Percentiles rank a stretch among this genome's conserved stretches.
phyloP scores from a whole-genome alignment of 495 filamentous ascomycete species.

The Peziza echinospora region DNA sequence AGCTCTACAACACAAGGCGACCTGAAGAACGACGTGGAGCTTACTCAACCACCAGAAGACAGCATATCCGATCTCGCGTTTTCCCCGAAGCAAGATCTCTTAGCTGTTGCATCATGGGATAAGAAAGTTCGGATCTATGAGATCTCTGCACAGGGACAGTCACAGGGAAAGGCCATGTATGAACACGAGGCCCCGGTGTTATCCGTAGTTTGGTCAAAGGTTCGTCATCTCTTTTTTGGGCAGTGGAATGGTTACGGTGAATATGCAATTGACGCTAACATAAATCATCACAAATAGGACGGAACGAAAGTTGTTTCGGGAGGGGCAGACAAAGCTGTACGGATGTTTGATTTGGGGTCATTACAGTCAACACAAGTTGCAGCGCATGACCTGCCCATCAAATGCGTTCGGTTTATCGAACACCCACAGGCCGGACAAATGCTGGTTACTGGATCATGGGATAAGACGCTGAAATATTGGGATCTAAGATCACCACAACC shows the following conservation, averaged over 20 bases:
- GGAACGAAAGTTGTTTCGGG: conserved; percentile 54
- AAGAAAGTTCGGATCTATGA: conserved; percentile 87
- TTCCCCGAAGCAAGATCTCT: conserved; percentile 51
- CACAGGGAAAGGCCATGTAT: conserved; percentile 56
- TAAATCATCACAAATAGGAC: conserved; percentile 29
- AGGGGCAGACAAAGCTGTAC: conserved; percentile 65
- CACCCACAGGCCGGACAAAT: conserved; percentile 35
- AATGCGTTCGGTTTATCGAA: conserved; percentile 55
- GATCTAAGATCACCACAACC: conserved; percentile 48
- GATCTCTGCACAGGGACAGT: conserved; percentile 46
- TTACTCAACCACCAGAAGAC: conserved; percentile 60
- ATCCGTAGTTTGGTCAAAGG: conserved; percentile 63
- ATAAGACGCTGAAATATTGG: conserved; percentile 93
- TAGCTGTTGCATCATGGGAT: conserved; percentile 81
- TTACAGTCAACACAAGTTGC: conserved; percentile 42
- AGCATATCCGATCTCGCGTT: conserved; percentile 68
- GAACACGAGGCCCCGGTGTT: conserved; percentile 58
- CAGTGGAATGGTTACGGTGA: too few relatives aligned
- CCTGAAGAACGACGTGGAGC: conserved; percentile 63
- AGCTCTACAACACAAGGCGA: conserved; percentile 63
- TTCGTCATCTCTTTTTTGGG: conserved; percentile 16
- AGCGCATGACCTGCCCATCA: conserved; percentile 59
- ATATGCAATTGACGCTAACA: conserved; percentile 4
- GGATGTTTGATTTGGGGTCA: conserved; percentile 49
- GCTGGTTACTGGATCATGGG: conserved; percentile 81